Conservation (phyloP, 75 land plant species). For the Pinus albicaulis region DNA sequence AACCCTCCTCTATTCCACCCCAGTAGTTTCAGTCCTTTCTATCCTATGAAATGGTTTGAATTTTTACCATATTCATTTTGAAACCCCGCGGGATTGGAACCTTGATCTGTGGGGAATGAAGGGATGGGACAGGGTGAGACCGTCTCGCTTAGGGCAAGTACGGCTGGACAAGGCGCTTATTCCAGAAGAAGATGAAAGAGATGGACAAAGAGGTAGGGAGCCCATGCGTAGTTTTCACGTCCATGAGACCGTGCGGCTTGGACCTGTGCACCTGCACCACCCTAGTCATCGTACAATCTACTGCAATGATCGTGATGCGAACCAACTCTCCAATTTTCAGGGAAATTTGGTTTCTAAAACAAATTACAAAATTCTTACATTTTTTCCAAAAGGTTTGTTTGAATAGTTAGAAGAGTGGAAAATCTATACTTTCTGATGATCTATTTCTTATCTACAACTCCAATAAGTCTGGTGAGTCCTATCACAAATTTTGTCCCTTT, state of each 20-base stretch:
- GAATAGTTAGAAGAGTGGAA: no score
- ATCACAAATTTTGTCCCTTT: no score
- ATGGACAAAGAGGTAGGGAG: neutral
- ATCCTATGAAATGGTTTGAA: no score
- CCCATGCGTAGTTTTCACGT: conserved; percentile 4
- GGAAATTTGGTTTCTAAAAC: no score
- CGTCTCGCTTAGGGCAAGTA: conserved; percentile 13
- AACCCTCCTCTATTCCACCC: no score
- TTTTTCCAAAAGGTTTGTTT: no score
- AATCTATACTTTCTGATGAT: no score
- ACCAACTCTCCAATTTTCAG: conserved; percentile 46
- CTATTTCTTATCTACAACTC: no score
- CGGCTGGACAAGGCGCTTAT: neutral
- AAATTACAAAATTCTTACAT: no score
- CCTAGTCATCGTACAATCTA: conserved; percentile 56
- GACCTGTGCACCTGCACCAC: conserved; percentile 58
- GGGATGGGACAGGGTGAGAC: conserved; percentile 30
- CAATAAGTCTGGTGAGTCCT: no score
- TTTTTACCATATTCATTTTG: neutral
- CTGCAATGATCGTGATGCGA: conserved; percentile 77
- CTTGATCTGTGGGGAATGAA: conserved; percentile 13
- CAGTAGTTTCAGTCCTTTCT: no score
- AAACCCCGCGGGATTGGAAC: conserved; percentile 1
- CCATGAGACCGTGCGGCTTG: conserved; percentile 27
- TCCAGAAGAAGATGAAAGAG: neutral